Evolutionary conservation across 306 rosid species (phyloP).

Genomic region (Malus domestica): ASM211411v1 NC_041796.1:21253501-21254000

Average conservation of each 20-base stretch:
- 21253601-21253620: slow-evolving; percentile 92
- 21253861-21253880: neutral
- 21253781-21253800: neutral
- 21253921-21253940: no score
- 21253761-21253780: neutral
- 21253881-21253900: neutral
- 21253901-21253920: no score
- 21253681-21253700: slow-evolving; percentile 51
- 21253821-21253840: neutral
- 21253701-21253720: slow-evolving; percentile 48
- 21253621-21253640: slow-evolving; percentile 85
- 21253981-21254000: slow-evolving; percentile 93
- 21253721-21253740: slow-evolving; percentile 42
- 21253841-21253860: neutral
- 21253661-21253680: slow-evolving; percentile 90
- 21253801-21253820: neutral
- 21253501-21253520: slow-evolving; percentile 16
- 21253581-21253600: slow-evolving; percentile 47
- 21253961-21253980: slow-evolving; percentile 10
- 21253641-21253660: slow-evolving; percentile 82
- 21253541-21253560: slow-evolving; percentile 1
- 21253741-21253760: neutral
- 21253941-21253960: neutral
- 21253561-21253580: slow-evolving; percentile 8
- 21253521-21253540: neutral